A percentile compares a stretch with the other conserved stretches of the same genome.
These are phyloP conservation scores for Amniculicola lignicola DNA, from an alignment of 495 filamentous ascomycete genomes.

Conservation along the genomic window DNA sequence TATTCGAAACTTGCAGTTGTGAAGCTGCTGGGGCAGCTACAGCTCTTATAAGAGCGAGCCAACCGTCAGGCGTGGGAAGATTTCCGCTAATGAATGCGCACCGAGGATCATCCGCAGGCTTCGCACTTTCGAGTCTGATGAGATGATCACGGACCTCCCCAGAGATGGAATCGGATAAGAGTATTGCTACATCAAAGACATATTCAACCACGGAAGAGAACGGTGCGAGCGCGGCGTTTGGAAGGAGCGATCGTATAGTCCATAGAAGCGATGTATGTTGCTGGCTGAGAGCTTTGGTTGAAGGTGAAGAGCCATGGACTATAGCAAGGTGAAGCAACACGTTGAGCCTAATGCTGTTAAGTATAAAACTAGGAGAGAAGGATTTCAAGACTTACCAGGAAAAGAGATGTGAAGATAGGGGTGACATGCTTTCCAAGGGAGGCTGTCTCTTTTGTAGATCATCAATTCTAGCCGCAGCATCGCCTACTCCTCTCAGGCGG, in stretches of 20 bases:
- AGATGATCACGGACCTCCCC: constrained; percentile 30
- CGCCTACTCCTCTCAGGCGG: constrained; percentile 26
- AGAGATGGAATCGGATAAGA: constrained; percentile 33
- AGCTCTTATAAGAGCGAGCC: constrained; percentile 34
- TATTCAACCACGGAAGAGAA: constrained; percentile 11
- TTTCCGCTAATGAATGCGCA: constrained; percentile 37
- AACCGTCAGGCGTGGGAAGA: constrained; percentile 25
- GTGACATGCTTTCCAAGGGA: not conserved
- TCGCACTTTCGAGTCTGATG: constrained; percentile 12
- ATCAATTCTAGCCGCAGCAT: not conserved
- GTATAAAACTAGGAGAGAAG: not conserved
- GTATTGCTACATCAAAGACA: constrained; percentile 26
- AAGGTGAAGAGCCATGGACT: constrained; percentile 10
- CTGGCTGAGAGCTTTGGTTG: constrained; percentile 5
- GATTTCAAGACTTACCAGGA: constrained; percentile 17
- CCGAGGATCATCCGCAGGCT: constrained; percentile 24
- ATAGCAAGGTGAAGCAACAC: constrained; percentile 27
- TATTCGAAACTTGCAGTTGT: not conserved
- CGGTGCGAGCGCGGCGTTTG: constrained; percentile 9
- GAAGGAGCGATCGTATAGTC: constrained; percentile 24
- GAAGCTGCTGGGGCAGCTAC: not conserved
- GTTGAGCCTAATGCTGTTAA: constrained; percentile 34
- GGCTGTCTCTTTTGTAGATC: not conserved
- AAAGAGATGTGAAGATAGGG: constrained; percentile 3
- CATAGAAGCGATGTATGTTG: constrained; percentile 25